Conservation (phyloP, 306 rosid species). For the Casuarina glauca region DNA sequence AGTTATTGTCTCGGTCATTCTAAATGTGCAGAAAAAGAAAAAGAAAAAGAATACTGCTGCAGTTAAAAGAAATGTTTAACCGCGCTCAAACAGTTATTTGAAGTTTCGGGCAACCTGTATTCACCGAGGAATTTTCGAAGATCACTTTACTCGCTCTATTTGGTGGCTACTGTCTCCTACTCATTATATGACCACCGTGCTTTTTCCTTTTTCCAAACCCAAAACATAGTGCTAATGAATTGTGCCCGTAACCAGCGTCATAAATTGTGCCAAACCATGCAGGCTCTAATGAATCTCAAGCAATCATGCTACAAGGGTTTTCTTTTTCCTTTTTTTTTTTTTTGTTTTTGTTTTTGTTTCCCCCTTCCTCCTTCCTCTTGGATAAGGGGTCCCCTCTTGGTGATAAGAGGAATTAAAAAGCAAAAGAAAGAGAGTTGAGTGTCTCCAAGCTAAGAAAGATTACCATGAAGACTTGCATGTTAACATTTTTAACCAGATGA, state of each 20-base stretch:
- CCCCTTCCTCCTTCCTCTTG: neutral
- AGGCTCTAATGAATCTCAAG: slow-evolving; percentile 13
- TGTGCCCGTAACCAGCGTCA: slow-evolving; percentile 2
- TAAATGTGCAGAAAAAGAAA: no score
- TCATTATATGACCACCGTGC: neutral
- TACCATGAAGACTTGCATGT: slow-evolving; percentile 37
- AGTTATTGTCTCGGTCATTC: slow-evolving; percentile 6
- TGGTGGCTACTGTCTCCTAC: neutral
- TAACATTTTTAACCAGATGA: slow-evolving; percentile 17
- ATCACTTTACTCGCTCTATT: neutral
- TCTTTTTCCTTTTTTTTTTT: slow-evolving; percentile 12
- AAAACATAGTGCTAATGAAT: neutral
- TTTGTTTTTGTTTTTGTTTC: no score
- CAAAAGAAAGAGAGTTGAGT: neutral
- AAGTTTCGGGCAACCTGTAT: neutral
- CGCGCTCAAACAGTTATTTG: neutral
- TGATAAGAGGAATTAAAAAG: neutral
- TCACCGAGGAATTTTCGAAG: neutral
- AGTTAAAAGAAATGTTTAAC: slow-evolving; percentile 4
- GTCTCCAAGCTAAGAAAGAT: slow-evolving; percentile 22
- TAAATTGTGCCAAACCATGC: slow-evolving; percentile 9
- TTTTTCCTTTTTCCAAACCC: neutral
- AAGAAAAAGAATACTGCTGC: no score
- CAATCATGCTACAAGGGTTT: slow-evolving; percentile 11
- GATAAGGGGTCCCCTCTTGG: slow-evolving; percentile 19